Evolutionary conservation across 2,329 filamentous ascomycete species (phyloP).

Genomic region (Botrytis elliptica): DNA sequence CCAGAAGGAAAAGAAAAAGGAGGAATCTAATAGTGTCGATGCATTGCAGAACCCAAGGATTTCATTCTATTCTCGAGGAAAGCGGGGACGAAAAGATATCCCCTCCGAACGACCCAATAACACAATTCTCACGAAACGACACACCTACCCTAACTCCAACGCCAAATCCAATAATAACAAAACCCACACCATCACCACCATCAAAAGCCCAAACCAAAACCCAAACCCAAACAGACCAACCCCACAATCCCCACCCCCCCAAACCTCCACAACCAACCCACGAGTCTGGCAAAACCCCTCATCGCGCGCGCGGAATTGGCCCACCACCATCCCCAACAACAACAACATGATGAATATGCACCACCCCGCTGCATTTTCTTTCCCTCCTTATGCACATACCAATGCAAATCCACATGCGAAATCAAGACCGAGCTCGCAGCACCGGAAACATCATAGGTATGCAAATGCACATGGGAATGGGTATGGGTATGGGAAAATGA

Average conservation of each 20-base stretch:
- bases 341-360: neutral
- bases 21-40: neutral
- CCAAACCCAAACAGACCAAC: neutral
- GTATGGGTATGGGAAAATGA: neutral
- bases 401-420: neutral
- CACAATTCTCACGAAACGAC: neutral
- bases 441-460: neutral
- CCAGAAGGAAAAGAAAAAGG: neutral
- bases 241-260: neutral
- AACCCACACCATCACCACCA: neutral
- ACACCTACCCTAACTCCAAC: neutral
- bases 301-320: slow-evolving; percentile 1
- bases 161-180: neutral
- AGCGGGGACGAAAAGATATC: neutral
- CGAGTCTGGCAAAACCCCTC: slow-evolving; percentile 10
- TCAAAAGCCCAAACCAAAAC: neutral
- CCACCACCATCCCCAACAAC: neutral
- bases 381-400: neutral
- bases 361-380: neutral
- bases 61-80: slow-evolving; percentile 1
- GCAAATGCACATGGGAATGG: too few relatives aligned
- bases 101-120: neutral
- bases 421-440: neutral
- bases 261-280: neutral
- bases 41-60: neutral